Conservation (phyloP, 768 basidiomycete species). For the Lactarius pseudohatsudake region DNA sequence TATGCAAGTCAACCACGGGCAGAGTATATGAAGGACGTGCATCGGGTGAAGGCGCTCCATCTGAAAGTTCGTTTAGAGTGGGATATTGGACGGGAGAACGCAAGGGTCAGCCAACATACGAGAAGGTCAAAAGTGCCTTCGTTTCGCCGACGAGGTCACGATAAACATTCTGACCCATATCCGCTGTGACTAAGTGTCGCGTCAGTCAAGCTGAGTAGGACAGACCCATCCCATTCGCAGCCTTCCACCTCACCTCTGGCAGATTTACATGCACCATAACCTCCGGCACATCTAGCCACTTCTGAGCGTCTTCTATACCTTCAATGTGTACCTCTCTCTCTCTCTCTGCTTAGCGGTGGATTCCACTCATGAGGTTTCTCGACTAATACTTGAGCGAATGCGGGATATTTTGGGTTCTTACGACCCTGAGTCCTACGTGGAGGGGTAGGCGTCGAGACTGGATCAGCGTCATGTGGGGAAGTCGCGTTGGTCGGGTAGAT, state of each 20-base stretch:
- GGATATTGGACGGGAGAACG: conserved; percentile 36
- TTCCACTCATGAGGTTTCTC: conserved; percentile 58
- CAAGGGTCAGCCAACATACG: conserved; percentile 44
- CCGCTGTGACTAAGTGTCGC: conserved; percentile 41
- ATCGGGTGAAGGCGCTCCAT: conserved; percentile 94
- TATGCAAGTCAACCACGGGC: conserved; percentile 74
- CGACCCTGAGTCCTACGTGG: conserved; percentile 13
- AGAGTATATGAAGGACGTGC: conserved; percentile 67
- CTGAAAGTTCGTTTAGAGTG: conserved; percentile 38
- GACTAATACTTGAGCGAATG: no score
- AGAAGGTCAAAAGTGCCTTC: conserved; percentile 53
- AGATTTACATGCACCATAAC: conserved; percentile 75
- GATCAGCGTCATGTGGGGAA: neutral
- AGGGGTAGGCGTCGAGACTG: neutral
- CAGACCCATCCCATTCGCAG: no score
- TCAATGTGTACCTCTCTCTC: conserved; percentile 7
- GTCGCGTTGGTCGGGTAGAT: neutral
- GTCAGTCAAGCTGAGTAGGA: neutral
- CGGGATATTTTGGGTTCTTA: conserved; percentile 24
- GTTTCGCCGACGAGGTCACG: conserved; percentile 83
- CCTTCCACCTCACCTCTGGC: conserved; percentile 71
- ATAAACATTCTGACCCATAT: conserved; percentile 70
- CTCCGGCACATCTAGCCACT: conserved; percentile 55
- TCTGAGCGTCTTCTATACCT: conserved; percentile 38
- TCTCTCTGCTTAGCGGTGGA: conserved; percentile 38